phyloP scores from a whole-genome alignment of 1,284 basidiomycete genomes.

The Boletellus deceptivus region DNA sequence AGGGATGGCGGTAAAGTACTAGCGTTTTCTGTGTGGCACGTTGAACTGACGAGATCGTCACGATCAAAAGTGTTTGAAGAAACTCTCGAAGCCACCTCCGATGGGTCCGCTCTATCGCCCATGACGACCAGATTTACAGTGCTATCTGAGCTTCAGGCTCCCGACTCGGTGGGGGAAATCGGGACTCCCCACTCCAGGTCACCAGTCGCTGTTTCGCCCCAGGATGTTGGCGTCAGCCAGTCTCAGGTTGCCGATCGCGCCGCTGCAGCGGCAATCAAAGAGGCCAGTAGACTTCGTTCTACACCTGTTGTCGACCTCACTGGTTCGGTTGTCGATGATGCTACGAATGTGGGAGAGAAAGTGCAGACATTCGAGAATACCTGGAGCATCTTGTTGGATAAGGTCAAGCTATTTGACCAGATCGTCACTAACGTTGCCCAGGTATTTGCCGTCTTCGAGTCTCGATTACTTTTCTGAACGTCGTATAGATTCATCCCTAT shows the following conservation, averaged over 20 bases:
- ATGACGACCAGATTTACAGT: background rate
- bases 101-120: background rate
- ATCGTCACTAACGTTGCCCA: background rate
- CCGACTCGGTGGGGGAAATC: background rate
- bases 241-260: no score
- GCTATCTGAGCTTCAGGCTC: no score
- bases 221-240: no score
- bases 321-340: no score
- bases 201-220: no score
- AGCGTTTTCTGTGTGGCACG: background rate
- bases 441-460: background rate
- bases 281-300: no score
- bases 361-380: background rate
- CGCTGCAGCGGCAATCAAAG: no score
- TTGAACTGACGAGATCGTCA: background rate
- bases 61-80: background rate
- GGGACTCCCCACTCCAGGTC: no score
- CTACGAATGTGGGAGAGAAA: background rate
- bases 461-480: background rate
- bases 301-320: no score
- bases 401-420: background rate
- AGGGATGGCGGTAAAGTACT: background rate
- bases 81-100: background rate
- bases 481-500: background rate
- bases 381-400: background rate